Evolutionary conservation across 305 asterid genomes (phyloP), one percentile per base, ranked within the genome.

Genomic region (Ajuga reptans): DNA sequence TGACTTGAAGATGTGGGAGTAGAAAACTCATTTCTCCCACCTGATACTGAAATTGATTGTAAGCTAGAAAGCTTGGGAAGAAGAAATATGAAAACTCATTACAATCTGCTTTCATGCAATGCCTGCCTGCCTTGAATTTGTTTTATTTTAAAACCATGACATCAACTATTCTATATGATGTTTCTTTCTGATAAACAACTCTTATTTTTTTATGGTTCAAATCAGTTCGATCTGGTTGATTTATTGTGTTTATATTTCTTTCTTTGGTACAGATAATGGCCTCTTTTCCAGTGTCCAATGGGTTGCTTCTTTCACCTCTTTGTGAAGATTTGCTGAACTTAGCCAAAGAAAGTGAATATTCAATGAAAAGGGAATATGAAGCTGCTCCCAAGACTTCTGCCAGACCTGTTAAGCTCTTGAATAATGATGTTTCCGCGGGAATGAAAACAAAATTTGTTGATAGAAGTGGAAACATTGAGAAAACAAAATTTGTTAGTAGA

Each of bases 291-390:
- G 81, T 76, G 61, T 46, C 80, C 61, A 78, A 80, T 56, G 85
- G 59, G 27, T 71, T 69, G 64, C 84, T 87, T 79, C 84, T 88
- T 74, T 89, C 98, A 59, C 98, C 98, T 75, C 95, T 92, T 24
- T 77, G 72, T 71, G 92, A 84, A 51, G 85, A 78, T 53, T 77
- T 89, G 77, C 68, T 83, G 62, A 85, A 80, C 79, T 71, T 88
- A 74, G 72, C 62, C 47, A 79, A 80, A 75, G 83, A 75, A 73
- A 74, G 63, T 54, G 80, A 79, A 33, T 27, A 12, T 75, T 74
- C 78, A n/a, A 53, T 69, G 54, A 68, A 72, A 36, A 74, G 74
- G 47, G 77, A 78, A 73, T 46, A 67, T 56, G 75, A 77, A 73
- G 71, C 81, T 70, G 75, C 75, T 50, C 60, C 77, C 64, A 83